Evolutionary conservation across 495 filamentous ascomycete species (phyloP), one percentile per base, ranked within the genome.

Genomic region (Talaromyces wortmannii): DNA sequence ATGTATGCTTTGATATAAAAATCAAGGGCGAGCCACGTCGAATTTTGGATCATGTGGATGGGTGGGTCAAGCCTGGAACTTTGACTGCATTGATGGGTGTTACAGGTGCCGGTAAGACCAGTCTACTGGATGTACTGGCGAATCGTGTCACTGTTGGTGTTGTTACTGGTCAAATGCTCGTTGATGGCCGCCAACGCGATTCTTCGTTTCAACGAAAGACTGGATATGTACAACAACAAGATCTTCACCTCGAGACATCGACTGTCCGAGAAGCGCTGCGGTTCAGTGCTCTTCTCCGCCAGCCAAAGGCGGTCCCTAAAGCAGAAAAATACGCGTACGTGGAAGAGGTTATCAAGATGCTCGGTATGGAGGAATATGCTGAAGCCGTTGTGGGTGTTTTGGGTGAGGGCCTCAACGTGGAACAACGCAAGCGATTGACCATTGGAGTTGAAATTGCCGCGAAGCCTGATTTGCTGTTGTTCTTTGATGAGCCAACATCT

Each of bases 221-320:
- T 3, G 92, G 92, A 29, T 97, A 96, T 61, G 92, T 94, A 16
- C 90, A 97, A 62, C 92, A 97, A 67, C 91, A 95, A 69, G 92
- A 97, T 81, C 80, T 97, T 7, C 92, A 96, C 68, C 78, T 95
- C 23, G 77, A 86, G 36, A 95, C 90, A 0, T 83, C 85, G 1
- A 97, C 92, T 5, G 91, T 96, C 40, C 83, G 91, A 45, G 92
- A 79, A 60, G 90, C 92, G 17, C 76, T 97, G 29, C 79, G 80
- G 53, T 97, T 97, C 71, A 89, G 83, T 56, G 92, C 92, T 48
- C 70, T 91, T 32, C 85, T 96, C 33, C 86, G 92, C 54, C 92
- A 96, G 63, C 89, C 92, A 7, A 83, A 81, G 43, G 77, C 85
- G 23, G 78, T 88, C 30, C 72, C 86, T 7, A 80, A 78, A 43